Evolutionary conservation across 192 early-diverging fungal genomes (phyloP).

Genomic region (Chytriomyces hyalinus): DNA sequence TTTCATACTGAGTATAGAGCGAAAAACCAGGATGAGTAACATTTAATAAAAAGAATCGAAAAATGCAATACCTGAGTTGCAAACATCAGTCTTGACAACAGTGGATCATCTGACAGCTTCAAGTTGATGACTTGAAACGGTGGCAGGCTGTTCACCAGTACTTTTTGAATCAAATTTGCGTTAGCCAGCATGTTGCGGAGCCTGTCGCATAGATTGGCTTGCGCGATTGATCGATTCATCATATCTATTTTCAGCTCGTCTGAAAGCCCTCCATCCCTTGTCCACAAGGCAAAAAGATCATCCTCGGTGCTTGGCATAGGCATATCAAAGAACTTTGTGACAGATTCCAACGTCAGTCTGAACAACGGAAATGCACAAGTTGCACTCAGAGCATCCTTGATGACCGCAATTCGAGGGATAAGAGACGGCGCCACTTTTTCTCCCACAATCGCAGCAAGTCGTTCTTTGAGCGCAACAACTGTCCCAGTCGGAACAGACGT

Average conservation of each 20-base stretch:
- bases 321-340: background rate
- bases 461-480: constrained; percentile 15
- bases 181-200: background rate
- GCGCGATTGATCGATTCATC: background rate
- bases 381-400: constrained; percentile 18
- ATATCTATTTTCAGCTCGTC: background rate
- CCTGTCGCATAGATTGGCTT: background rate
- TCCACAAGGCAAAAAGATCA: constrained; percentile 27
- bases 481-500: constrained; percentile 17
- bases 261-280: background rate
- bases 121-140: constrained; percentile 34
- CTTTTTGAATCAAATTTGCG: background rate
- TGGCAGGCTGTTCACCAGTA: constrained; percentile 36
- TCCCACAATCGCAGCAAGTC: constrained; percentile 14
- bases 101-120: constrained; percentile 36
- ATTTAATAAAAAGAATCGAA: background rate
- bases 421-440: background rate
- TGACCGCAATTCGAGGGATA: constrained; percentile 33
- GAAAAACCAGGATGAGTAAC: background rate
- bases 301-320: constrained; percentile 6
- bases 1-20: constrained; percentile 31
- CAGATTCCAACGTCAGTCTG: constrained; percentile 15
- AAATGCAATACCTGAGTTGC: constrained; percentile 34
- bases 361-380: constrained; percentile 36
- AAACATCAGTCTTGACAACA: constrained; percentile 39